Percentiles rank a stretch among this genome's conserved stretches.
Evolutionary conservation across 306 rosid species (phyloP).

Genomic region (Cyamopsis tetragonoloba): DNA sequence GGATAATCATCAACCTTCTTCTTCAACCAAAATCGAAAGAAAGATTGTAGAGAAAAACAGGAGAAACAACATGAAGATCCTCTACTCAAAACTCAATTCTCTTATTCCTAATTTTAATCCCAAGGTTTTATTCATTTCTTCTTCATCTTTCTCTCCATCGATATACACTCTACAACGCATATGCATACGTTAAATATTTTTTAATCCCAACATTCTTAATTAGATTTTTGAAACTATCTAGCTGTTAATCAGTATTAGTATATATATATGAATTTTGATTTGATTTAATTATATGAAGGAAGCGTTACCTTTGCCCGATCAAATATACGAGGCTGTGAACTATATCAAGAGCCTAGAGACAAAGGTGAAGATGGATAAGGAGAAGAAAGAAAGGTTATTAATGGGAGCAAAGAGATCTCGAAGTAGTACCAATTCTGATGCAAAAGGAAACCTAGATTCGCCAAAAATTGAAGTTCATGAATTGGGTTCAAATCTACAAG

Average conservation of each 20-base stretch:
- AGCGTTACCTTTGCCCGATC: constrained; percentile 38
- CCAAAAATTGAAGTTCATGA: constrained; percentile 55
- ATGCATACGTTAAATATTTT: too few species aligned
- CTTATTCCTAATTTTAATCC: constrained; percentile 55
- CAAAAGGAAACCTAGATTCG: constrained; percentile 7
- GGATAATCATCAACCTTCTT: constrained; percentile 17
- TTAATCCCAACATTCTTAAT: too few species aligned
- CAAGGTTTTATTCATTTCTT: constrained; percentile 40
- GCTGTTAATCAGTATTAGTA: too few species aligned
- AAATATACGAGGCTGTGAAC: constrained; percentile 50
- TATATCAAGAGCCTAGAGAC: constrained; percentile 52
- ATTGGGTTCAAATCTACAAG: constrained; percentile 44
- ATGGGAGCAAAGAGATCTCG: background rate
- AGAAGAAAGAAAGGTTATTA: constrained; percentile 39
- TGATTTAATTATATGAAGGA: constrained; percentile 32
- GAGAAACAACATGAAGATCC: constrained; percentile 64
- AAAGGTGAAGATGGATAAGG: constrained; percentile 34
- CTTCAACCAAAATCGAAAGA: constrained; percentile 53
- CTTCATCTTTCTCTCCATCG: constrained; percentile 37
- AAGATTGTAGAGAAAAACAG: constrained; percentile 61
- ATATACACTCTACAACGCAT: background rate
- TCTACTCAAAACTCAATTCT: constrained; percentile 54
- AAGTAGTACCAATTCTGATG: background rate
- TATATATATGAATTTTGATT: background rate
- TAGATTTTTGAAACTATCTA: too few species aligned